phyloP scores from a whole-genome alignment of 805 yeast species.

The Yamadazyma kitorensis region DNA sequence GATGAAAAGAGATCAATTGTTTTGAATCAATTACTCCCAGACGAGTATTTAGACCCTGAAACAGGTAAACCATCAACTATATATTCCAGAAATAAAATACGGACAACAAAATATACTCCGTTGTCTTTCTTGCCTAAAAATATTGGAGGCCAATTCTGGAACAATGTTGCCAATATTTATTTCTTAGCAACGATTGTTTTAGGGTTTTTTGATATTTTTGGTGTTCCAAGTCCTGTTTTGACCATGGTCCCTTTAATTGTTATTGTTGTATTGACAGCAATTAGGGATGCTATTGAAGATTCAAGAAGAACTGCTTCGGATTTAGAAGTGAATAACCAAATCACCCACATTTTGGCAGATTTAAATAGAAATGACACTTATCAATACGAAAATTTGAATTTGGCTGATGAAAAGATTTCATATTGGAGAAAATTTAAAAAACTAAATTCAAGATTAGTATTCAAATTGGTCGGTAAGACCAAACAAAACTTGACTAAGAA shows the following conservation, averaged over 20 bases:
- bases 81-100: constrained; percentile 87
- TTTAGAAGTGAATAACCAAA: constrained; percentile 71
- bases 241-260: constrained; percentile 78
- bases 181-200: constrained; percentile 76
- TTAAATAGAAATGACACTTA: constrained; percentile 21
- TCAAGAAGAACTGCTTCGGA: constrained; percentile 71
- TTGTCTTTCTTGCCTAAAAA: constrained; percentile 85
- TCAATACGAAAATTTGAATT: constrained; percentile 50
- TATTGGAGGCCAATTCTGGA: constrained; percentile 65
- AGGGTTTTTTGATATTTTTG: constrained; percentile 76
- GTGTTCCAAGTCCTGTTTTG: constrained; percentile 75
- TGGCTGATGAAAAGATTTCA: constrained; percentile 60
- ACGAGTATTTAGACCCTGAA: constrained; percentile 51
- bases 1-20: constrained; percentile 46
- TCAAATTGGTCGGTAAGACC: constrained; percentile 23
- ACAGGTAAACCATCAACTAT: constrained; percentile 54
- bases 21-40: constrained; percentile 61
- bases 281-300: constrained; percentile 80
- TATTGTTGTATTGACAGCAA: constrained; percentile 69
- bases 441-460: constrained; percentile 29
- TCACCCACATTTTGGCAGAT: constrained; percentile 57
- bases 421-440: constrained; percentile 72
- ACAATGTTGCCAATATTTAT: constrained; percentile 86
- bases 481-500: constrained; percentile 31
- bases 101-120: constrained; percentile 96